These are phyloP conservation scores for Emericellopsis atlantica DNA, from an alignment of 2,329 filamentous ascomycete species.

Conservation along the genomic window DNA sequence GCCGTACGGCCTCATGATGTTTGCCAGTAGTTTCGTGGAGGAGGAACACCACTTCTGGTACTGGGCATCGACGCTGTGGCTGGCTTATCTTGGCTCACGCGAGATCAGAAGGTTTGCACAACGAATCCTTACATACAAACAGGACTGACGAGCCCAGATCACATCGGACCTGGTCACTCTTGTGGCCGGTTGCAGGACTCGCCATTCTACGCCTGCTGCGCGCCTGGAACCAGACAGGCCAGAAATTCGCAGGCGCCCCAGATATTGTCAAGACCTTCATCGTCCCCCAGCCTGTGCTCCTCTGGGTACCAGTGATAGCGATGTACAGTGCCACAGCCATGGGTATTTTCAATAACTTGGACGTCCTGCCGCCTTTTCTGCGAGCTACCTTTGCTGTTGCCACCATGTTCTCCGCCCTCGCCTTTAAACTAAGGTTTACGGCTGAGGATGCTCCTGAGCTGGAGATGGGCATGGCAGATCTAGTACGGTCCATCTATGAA, in stretches of 20 bases:
- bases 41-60: conserved; percentile 99
- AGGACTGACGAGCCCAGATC: conserved; percentile 7
- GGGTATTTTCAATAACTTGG: conserved; percentile 28
- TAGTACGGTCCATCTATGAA: conserved; percentile 19
- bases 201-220: conserved; percentile 52
- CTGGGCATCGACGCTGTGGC: conserved; percentile 67
- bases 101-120: conserved; percentile 24
- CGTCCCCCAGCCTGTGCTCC: conserved; percentile 44
- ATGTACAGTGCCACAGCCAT: conserved; percentile 52
- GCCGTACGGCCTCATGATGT: conserved; percentile 81
- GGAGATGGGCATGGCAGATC: conserved; percentile 24
- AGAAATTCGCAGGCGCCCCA: conserved; percentile 84
- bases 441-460: conserved; percentile 80
- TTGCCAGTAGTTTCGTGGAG: conserved; percentile 93
- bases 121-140: not conserved
- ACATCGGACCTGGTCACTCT: conserved; percentile 12
- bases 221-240: conserved; percentile 93
- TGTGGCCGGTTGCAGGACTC: conserved; percentile 34
- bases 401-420: conserved; percentile 44
- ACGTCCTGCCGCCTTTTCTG: conserved; percentile 25
- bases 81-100: conserved; percentile 38
- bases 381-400: conserved; percentile 26
- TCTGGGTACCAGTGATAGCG: conserved; percentile 63
- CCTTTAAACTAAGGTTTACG: conserved; percentile 87
- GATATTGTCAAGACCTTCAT: conserved; percentile 72